phyloP scores from a whole-genome alignment of 2,329 filamentous ascomycete species.

The Ophiostoma quercus region DNA sequence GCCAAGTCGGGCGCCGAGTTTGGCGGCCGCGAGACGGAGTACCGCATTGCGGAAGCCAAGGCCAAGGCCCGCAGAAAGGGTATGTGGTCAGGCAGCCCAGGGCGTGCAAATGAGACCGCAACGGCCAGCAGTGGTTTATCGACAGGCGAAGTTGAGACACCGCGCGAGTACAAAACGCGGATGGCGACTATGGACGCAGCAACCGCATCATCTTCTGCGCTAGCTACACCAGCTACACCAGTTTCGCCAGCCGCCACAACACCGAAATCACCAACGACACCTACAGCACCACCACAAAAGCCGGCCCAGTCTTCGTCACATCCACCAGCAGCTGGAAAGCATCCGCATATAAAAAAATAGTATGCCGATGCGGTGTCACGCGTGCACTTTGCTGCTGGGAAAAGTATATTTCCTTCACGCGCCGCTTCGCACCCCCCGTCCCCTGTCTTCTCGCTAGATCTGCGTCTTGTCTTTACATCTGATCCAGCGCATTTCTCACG shows the following conservation, averaged over 20 bases:
- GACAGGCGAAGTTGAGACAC: slow-evolving; percentile 61
- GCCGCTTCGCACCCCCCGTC: too few relatives aligned
- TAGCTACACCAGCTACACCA: neutral
- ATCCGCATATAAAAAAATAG: neutral
- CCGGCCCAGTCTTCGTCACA: neutral
- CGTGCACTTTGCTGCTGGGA: neutral
- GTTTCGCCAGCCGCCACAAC: neutral
- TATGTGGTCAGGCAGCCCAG: slow-evolving; percentile 67
- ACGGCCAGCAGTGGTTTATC: slow-evolving; percentile 38
- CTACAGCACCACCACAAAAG: slow-evolving; percentile 2
- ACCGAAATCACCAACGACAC: neutral
- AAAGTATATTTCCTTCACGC: neutral
- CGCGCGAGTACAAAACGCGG: slow-evolving; percentile 75
- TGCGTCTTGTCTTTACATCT: neutral
- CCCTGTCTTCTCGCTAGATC: neutral
- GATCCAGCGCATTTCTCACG: neutral
- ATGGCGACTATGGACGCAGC: slow-evolving; percentile 36
- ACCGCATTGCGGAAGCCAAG: slow-evolving; percentile 59
- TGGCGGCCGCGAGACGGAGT: slow-evolving; percentile 62
- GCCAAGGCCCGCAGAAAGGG: slow-evolving; percentile 62
- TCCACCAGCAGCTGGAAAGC: neutral
- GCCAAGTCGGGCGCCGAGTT: slow-evolving; percentile 87
- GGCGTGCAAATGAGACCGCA: slow-evolving; percentile 42
- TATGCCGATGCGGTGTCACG: neutral
- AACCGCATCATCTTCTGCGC: neutral